A percentile compares a stretch with the other conserved stretches of the same genome.
phyloP scores from a whole-genome alignment of 495 filamentous ascomycete species.

The Margaritispora aquatica region DNA sequence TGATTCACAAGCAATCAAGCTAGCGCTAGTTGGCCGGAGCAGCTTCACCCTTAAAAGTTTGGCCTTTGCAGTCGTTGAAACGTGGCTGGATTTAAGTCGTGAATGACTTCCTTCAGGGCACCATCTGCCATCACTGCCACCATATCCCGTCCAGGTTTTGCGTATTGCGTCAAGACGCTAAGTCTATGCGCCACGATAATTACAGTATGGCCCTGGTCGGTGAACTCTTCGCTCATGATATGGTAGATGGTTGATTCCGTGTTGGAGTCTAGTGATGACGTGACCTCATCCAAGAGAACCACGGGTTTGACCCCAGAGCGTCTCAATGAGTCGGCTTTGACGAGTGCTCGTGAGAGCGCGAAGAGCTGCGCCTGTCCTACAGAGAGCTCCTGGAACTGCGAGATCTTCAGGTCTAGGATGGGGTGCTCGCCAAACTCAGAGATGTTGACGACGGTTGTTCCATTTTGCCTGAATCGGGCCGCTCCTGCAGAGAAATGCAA shows the following conservation, averaged over 20 bases:
- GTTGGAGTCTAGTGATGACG: slow-evolving; percentile 42
- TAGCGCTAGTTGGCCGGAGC: too few relatives aligned
- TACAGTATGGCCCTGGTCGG: slow-evolving; percentile 41
- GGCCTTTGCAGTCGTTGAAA: neutral
- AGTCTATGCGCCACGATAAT: slow-evolving; percentile 51
- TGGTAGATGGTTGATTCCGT: slow-evolving; percentile 54
- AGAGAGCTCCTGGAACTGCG: slow-evolving; percentile 32
- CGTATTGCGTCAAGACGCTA: neutral
- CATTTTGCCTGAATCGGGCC: neutral
- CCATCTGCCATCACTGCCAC: neutral
- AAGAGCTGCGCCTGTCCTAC: slow-evolving; percentile 62
- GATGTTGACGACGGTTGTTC: neutral
- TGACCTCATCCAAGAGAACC: slow-evolving; percentile 32
- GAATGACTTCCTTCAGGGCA: neutral
- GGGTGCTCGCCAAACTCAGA: slow-evolving; percentile 13
- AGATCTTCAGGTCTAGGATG: slow-evolving; percentile 18
- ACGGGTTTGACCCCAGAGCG: slow-evolving; percentile 11
- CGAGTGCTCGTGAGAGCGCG: slow-evolving; percentile 54
- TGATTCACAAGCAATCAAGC: too few relatives aligned
- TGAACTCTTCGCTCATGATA: slow-evolving; percentile 51
- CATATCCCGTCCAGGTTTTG: neutral
- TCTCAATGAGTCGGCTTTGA: slow-evolving; percentile 26
- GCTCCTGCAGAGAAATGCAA: slow-evolving; percentile 25
- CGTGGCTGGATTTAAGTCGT: neutral
- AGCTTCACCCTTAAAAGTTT: too few relatives aligned